These are phyloP conservation scores for Solanum medicagineum DNA, from an alignment of 257 asterid species.

Conservation along the genomic window DNA sequence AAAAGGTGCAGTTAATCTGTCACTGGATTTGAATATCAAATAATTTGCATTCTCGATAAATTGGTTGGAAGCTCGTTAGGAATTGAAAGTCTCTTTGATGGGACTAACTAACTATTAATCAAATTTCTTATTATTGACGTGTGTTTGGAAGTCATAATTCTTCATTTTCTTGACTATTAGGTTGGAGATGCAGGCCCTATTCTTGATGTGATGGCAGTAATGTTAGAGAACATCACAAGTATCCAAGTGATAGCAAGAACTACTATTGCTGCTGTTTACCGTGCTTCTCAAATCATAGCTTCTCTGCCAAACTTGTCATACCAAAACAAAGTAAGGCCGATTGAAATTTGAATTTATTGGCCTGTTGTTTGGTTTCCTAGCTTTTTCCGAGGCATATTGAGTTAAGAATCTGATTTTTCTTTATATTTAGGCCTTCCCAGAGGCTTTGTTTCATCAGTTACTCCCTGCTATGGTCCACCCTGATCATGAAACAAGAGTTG, in stretches of 20 bases:
- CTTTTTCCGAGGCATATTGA: background rate
- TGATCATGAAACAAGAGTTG: constrained; percentile 82
- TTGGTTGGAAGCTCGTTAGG: background rate
- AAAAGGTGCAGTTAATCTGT: constrained; percentile 36
- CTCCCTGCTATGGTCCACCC: constrained; percentile 95
- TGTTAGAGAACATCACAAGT: constrained; percentile 83
- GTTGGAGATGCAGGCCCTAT: constrained; percentile 91
- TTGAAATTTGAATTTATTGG: background rate
- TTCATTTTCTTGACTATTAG: constrained; percentile 26
- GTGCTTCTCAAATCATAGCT: constrained; percentile 79
- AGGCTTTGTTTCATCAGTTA: constrained; percentile 87
- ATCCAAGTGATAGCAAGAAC: constrained; percentile 74
- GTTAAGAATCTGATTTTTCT: background rate
- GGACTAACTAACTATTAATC: background rate
- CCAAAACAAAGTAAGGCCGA: constrained; percentile 54
- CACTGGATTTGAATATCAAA: background rate
- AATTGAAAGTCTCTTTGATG: background rate
- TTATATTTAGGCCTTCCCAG: constrained; percentile 78
- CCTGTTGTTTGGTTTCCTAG: background rate
- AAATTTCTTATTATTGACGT: background rate
- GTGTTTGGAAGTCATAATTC: background rate
- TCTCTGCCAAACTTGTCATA: constrained; percentile 55
- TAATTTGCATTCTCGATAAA: background rate
- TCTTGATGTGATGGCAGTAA: constrained; percentile 81
- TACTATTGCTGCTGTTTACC: constrained; percentile 62